Evolutionary conservation across 768 basidiomycete species (phyloP).

Genomic region (Boletellus sp.): DNA sequence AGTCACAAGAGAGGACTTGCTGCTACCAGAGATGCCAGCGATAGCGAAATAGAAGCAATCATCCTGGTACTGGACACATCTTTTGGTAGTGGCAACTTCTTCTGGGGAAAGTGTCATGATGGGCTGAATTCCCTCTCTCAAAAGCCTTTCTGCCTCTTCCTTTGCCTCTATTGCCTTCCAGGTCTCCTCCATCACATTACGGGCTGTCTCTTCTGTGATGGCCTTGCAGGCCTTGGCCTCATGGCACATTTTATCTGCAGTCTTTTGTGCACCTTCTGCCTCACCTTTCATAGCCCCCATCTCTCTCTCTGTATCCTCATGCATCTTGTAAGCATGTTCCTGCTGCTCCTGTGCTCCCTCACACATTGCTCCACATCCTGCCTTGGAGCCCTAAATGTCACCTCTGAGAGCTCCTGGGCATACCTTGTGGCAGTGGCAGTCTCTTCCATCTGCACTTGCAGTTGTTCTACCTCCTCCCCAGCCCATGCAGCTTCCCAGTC

Average conservation of each 20-base stretch:
- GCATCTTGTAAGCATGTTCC: constrained; percentile 7
- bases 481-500: constrained; percentile 1
- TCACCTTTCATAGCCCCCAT: constrained; percentile 12
- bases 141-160: constrained; percentile 10
- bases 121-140: constrained; percentile 25
- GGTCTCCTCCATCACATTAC: constrained; percentile 15
- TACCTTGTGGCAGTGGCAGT: not conserved
- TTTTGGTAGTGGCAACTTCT: constrained; percentile 15
- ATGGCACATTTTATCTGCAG: constrained; percentile 17
- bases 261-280: constrained; percentile 5
- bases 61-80: constrained; percentile 22
- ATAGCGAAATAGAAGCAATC: constrained; percentile 33
- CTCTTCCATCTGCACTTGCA: constrained; percentile 15
- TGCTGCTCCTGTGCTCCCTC: constrained; percentile 13
- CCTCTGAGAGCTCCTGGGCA: constrained; percentile 8
- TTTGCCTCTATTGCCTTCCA: constrained; percentile 14
- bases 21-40: constrained; percentile 32
- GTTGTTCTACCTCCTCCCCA: constrained; percentile 1
- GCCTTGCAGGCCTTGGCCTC: constrained; percentile 15
- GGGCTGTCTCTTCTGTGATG: constrained; percentile 11
- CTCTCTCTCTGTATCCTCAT: constrained; percentile 15
- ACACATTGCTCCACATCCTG: constrained; percentile 17
- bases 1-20: constrained; percentile 38
- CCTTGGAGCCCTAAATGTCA: constrained; percentile 7
- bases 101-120: constrained; percentile 9